Evolutionary conservation across 2,329 filamentous ascomycete genomes (phyloP), one percentile per base, ranked within the genome.

Genomic region (Harringtonia aguacate): DNA sequence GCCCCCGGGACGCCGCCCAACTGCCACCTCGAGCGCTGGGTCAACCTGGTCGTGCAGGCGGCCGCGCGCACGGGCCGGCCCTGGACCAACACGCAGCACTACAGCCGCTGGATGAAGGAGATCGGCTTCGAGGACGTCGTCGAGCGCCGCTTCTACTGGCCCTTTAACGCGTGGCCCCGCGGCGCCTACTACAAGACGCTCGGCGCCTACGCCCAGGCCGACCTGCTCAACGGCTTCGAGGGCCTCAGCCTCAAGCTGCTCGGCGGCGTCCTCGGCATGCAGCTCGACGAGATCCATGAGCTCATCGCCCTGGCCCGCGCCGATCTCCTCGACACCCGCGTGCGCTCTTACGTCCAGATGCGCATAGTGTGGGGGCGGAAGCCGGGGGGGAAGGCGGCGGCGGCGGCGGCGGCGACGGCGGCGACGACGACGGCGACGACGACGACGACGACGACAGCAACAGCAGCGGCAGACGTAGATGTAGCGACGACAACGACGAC

Each of bases 161-260:
- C 51, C 15, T 46, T 56, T 15, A 55, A 42, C 39, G 53, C 53
- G 27, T 56, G 54, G 54, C 40, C 50, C 24, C 52, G 51, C 43
- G 49, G 51, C 24, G 17, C 17, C 4, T 44, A 48, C 12, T 49
- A 53, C 34, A 56, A 56, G 48, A 46, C 54, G 21, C 39, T 53
- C 7, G 50, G 47, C 20, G 21, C 53, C 12, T 41, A 54, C 45
- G 44, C 55, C 14, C 52, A 55, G 48, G 49, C 50, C 36, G 51
- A 56, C 36, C 46, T 56, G 41, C 24, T 50, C 2, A 43, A 41
- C 29, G 51, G 49, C 38, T 47, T 56, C 27, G 54, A 56, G 41
- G 48, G 52, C 40, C 46, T 56, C 31, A 50, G 45, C 38, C 53
- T 56, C 48, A 53, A 53, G 18, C 52, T 56, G 17, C 55, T 56